phyloP scores from a whole-genome alignment of 2,329 filamentous ascomycete species.

The Phoma sp. region DNA sequence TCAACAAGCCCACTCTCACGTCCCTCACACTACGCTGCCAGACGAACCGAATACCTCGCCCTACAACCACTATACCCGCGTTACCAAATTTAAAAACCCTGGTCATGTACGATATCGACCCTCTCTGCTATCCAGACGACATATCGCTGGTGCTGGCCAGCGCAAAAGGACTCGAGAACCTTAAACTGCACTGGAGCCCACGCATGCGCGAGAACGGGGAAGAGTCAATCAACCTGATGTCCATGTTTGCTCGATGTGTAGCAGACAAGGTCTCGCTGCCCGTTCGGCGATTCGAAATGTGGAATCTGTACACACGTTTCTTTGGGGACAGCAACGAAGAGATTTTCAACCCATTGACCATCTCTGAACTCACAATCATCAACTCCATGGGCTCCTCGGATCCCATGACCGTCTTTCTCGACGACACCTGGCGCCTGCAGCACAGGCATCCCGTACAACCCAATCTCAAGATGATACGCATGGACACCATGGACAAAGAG shows the following conservation, averaged over 20 bases:
- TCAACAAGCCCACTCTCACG: conserved; percentile 56
- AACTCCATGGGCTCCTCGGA: conserved; percentile 58
- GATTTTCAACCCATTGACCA: conserved; percentile 49
- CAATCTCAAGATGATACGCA: conserved; percentile 56
- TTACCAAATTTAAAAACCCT: conserved; percentile 62
- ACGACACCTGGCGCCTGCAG: conserved; percentile 59
- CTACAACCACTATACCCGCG: conserved; percentile 62
- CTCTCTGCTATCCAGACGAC: conserved; percentile 69
- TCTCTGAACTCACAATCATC: conserved; percentile 61
- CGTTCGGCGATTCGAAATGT: conserved; percentile 59
- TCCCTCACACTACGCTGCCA: conserved; percentile 64
- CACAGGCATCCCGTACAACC: conserved; percentile 32
- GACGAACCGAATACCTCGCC: conserved; percentile 62
- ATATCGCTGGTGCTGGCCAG: conserved; percentile 62
- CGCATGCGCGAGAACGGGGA: conserved; percentile 67
- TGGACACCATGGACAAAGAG: conserved; percentile 57
- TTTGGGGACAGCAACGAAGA: conserved; percentile 53
- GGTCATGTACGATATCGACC: conserved; percentile 66
- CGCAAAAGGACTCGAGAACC: conserved; percentile 61
- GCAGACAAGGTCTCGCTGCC: conserved; percentile 54
- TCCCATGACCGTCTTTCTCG: conserved; percentile 60
- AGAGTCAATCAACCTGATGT: conserved; percentile 60
- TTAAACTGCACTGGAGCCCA: conserved; percentile 66
- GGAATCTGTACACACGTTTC: conserved; percentile 65
- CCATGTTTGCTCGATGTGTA: conserved; percentile 63